Evolutionary conservation across 257 asterid genomes (phyloP).

Genomic region (Salvia rosmarinus): DNA sequence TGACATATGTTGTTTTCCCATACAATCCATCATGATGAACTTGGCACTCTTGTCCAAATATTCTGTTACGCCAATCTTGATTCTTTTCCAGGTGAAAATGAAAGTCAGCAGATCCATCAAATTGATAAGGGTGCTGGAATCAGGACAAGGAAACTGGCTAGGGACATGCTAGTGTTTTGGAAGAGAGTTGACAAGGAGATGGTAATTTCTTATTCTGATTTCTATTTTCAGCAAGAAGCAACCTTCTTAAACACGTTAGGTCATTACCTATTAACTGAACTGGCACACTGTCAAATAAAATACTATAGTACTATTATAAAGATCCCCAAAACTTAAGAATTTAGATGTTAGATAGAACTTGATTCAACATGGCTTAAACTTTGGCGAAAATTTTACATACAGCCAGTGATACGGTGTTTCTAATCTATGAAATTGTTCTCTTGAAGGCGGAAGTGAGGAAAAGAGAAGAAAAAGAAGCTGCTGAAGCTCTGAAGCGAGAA

Average conservation of each 20-base stretch:
- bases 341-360: conserved; percentile 12
- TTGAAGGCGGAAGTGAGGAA: conserved; percentile 92
- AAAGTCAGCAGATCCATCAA: conserved; percentile 90
- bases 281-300: conserved; percentile 8
- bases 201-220: conserved; percentile 52
- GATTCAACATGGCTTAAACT: conserved; percentile 11
- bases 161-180: conserved; percentile 95
- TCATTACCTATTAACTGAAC: conserved; percentile 11
- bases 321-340: background rate
- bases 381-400: conserved; percentile 21
- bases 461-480: conserved; percentile 99
- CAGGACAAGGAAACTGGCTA: conserved; percentile 88
- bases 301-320: background rate
- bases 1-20: conserved; percentile 16
- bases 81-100: conserved; percentile 76
- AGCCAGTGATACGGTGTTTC: background rate
- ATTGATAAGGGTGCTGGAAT: conserved; percentile 85
- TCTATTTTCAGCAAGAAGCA: conserved; percentile 1
- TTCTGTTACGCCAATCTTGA: conserved; percentile 23
- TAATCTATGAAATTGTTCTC: conserved; percentile 33
- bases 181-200: conserved; percentile 99
- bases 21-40: conserved; percentile 18
- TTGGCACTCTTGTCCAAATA: conserved; percentile 24
- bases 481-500: conserved; percentile 97
- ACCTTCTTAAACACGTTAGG: conserved; percentile 10